Percentiles rank a stretch among this genome's conserved stretches.
phyloP scores from a whole-genome alignment of 257 asterid species.

The Verbena officinalis region DNA sequence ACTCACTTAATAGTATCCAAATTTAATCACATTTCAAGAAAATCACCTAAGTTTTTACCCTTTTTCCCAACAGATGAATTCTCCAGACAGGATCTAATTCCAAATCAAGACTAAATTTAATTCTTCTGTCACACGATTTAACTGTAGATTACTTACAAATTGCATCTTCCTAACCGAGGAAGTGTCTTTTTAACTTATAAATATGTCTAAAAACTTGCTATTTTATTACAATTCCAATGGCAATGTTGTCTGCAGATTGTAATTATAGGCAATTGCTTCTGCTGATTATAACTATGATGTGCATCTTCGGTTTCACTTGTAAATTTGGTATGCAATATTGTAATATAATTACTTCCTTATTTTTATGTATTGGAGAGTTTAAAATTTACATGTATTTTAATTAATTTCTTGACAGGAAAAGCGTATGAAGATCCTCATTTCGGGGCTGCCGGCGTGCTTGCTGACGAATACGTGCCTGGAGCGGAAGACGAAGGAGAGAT shows the following conservation, averaged over 20 bases:
- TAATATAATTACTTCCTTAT: slow-evolving; percentile 15
- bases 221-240: slow-evolving; percentile 34
- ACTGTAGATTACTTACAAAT: slow-evolving; percentile 6
- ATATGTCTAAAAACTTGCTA: background rate
- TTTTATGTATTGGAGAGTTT: background rate
- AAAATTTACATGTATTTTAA: background rate
- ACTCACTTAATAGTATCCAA: background rate
- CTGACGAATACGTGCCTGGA: slow-evolving; percentile 41
- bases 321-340: slow-evolving; percentile 29
- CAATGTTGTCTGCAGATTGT: slow-evolving; percentile 23
- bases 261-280: slow-evolving; percentile 23
- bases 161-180: slow-evolving; percentile 17
- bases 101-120: background rate
- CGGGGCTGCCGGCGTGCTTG: slow-evolving; percentile 42
- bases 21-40: slow-evolving; percentile 27
- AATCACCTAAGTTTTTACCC: slow-evolving; percentile 19
- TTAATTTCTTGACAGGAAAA: slow-evolving; percentile 43
- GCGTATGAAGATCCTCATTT: slow-evolving; percentile 30
- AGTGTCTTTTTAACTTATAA: background rate
- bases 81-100: slow-evolving; percentile 6
- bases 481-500: slow-evolving; percentile 32
- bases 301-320: slow-evolving; percentile 28
- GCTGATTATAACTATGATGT: slow-evolving; percentile 30
- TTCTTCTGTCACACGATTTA: slow-evolving; percentile 12
- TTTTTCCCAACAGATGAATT: slow-evolving; percentile 11